Evolutionary conservation across 495 filamentous ascomycete species (phyloP).

Genomic region (Letharia columbiana): DNA sequence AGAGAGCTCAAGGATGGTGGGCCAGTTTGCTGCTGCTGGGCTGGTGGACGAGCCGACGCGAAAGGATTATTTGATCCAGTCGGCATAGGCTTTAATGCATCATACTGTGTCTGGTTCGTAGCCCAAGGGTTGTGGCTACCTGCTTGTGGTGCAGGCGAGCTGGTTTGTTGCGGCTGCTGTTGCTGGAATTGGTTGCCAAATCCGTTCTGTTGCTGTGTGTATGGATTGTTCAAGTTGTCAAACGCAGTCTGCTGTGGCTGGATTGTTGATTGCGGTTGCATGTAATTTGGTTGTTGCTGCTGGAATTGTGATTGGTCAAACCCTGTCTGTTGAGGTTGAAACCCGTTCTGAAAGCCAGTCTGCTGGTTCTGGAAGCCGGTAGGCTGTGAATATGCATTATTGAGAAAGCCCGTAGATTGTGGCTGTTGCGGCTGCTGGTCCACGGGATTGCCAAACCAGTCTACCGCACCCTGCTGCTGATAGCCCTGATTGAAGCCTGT

Average conservation of each 20-base stretch:
- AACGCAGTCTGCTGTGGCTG: conserved; percentile 71
- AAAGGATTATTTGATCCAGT: conserved; percentile 98
- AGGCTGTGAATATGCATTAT: conserved; percentile 72
- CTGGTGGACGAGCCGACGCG: conserved; percentile 51
- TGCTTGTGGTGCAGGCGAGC: conserved; percentile 43
- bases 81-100: conserved; percentile 44
- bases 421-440: conserved; percentile 59
- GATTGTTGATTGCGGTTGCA: conserved; percentile 43
- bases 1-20: conserved; percentile 60
- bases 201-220: conserved; percentile 47
- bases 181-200: conserved; percentile 43
- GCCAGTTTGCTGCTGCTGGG: conserved; percentile 44
- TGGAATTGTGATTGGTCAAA: conserved; percentile 53
- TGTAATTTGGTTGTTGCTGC: conserved; percentile 45
- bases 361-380: conserved; percentile 55
- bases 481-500: conserved; percentile 94
- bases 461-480: conserved; percentile 88
- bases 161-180: conserved; percentile 47
- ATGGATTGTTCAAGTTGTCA: conserved; percentile 55
- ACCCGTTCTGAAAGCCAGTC: conserved; percentile 57
- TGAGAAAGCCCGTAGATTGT: conserved; percentile 72
- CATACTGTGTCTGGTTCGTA: conserved; percentile 34
- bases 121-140: conserved; percentile 80
- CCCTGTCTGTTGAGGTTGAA: conserved; percentile 53
- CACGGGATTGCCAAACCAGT: conserved; percentile 94